These are phyloP conservation scores for Triticum timopheevii DNA, from an alignment of 176 grass and related monocot species.

Conservation along the genomic window DNA sequence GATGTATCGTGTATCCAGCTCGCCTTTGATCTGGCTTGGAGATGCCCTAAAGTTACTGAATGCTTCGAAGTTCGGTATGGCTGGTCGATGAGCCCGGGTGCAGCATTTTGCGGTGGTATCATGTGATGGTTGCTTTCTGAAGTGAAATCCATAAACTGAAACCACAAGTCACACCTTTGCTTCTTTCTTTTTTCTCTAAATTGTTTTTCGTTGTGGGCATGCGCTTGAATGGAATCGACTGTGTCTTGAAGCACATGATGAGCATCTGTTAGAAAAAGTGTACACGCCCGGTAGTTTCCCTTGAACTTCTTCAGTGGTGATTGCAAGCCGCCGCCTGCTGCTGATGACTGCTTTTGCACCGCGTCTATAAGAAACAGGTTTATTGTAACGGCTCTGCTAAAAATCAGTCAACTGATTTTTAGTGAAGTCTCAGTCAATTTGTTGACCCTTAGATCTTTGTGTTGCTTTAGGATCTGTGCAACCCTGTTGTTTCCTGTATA, in stretches of 20 bases:
- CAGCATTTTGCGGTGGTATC: not conserved
- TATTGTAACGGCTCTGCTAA: no score
- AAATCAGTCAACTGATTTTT: no score
- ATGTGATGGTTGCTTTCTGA: not conserved
- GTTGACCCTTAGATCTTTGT: no score
- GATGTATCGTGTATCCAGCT: no score
- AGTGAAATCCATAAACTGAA: not conserved
- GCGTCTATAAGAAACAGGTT: not conserved
- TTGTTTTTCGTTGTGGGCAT: not conserved
- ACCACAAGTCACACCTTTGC: not conserved
- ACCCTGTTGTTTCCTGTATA: no score
- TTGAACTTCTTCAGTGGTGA: no score
- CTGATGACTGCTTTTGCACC: not conserved
- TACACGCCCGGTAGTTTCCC: no score
- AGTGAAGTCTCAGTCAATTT: no score
- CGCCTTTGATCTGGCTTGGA: no score
- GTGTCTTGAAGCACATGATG: not conserved
- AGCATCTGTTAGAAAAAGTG: not conserved
- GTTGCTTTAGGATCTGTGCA: no score
- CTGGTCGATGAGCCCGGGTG: not conserved
- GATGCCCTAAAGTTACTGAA: no score
- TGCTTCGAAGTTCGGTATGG: no score
- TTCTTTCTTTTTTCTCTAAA: not conserved
- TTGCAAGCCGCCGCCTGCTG: not conserved
- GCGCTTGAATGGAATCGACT: not conserved